phyloP scores from a whole-genome alignment of 164 flowering plant genomes.

The Chimonanthus praecox region DNA sequence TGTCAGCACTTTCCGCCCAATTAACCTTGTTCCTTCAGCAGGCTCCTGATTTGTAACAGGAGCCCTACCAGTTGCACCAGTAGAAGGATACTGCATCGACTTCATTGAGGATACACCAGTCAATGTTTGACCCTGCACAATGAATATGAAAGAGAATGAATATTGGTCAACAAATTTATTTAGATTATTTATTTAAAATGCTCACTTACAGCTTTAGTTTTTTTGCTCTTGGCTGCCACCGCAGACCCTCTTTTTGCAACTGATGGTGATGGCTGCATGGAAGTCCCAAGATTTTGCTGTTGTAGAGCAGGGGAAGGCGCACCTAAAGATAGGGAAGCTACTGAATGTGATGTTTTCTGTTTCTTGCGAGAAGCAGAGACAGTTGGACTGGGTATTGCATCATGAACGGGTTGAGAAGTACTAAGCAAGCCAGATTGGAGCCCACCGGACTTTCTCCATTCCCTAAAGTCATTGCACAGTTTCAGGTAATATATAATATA shows the following conservation, averaged over 20 bases:
- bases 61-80: slow-evolving; percentile 57
- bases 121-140: slow-evolving; percentile 22
- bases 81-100: slow-evolving; percentile 31
- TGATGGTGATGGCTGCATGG: slow-evolving; percentile 44
- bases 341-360: slow-evolving; percentile 55
- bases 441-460: too few species aligned
- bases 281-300: slow-evolving; percentile 29
- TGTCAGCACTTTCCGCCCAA: too few species aligned
- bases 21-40: slow-evolving; percentile 11
- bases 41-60: slow-evolving; percentile 46
- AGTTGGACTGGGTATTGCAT: slow-evolving; percentile 63
- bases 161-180: background rate
- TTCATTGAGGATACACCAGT: slow-evolving; percentile 42
- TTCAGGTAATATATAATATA: too few species aligned
- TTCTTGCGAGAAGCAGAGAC: slow-evolving; percentile 82
- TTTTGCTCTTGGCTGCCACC: slow-evolving; percentile 35
- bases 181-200: slow-evolving; percentile 2
- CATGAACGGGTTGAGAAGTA: slow-evolving; percentile 33
- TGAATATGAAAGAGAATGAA: background rate
- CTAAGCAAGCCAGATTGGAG: too few species aligned
- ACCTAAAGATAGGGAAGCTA: slow-evolving; percentile 35
- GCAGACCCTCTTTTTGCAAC: slow-evolving; percentile 17
- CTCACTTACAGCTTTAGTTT: slow-evolving; percentile 47
- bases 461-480: too few species aligned
- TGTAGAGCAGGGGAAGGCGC: slow-evolving; percentile 39